phyloP scores from a whole-genome alignment of 2,329 filamentous ascomycete genomes.

The Cytospora piceicola region DNA sequence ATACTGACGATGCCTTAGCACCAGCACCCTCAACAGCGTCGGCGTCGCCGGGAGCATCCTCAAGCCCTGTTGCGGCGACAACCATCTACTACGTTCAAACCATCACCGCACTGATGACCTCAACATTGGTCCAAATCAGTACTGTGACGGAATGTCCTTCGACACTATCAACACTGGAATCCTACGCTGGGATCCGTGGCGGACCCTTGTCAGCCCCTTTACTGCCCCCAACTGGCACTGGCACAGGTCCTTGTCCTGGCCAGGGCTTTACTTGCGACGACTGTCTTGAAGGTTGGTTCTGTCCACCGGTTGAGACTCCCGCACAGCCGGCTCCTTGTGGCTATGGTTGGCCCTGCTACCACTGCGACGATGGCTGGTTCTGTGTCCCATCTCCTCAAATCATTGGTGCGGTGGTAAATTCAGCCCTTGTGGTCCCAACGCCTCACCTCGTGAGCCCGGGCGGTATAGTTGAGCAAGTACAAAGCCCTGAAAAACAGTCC shows the following conservation, averaged over 20 bases:
- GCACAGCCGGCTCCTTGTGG: slow-evolving; percentile 29
- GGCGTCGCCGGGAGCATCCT: not conserved
- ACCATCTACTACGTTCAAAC: slow-evolving; percentile 31
- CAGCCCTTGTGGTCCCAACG: not conserved
- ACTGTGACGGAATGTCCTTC: slow-evolving; percentile 19
- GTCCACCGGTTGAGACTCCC: slow-evolving; percentile 29
- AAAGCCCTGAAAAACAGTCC: not conserved
- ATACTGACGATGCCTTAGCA: slow-evolving; percentile 12
- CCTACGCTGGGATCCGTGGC: not conserved
- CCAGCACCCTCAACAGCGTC: slow-evolving; percentile 5
- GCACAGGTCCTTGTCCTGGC: slow-evolving; percentile 22
- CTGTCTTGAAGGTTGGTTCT: slow-evolving; percentile 31
- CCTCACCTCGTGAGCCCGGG: slow-evolving; percentile 36
- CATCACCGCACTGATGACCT: slow-evolving; percentile 29
- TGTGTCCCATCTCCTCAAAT: slow-evolving; percentile 22
- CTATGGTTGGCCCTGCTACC: slow-evolving; percentile 30
- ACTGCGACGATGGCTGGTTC: slow-evolving; percentile 29
- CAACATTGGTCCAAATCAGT: slow-evolving; percentile 16
- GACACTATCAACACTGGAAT: not conserved
- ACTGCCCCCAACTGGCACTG: not conserved
- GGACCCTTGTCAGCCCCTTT: not conserved
- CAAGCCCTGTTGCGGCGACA: slow-evolving; percentile 14
- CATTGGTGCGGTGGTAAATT: not conserved
- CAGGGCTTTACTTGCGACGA: slow-evolving; percentile 29
- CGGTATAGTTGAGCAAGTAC: slow-evolving; percentile 35